phyloP scores from a whole-genome alignment of 495 filamentous ascomycete species.

The Aspergillus avenaceus region DNA sequence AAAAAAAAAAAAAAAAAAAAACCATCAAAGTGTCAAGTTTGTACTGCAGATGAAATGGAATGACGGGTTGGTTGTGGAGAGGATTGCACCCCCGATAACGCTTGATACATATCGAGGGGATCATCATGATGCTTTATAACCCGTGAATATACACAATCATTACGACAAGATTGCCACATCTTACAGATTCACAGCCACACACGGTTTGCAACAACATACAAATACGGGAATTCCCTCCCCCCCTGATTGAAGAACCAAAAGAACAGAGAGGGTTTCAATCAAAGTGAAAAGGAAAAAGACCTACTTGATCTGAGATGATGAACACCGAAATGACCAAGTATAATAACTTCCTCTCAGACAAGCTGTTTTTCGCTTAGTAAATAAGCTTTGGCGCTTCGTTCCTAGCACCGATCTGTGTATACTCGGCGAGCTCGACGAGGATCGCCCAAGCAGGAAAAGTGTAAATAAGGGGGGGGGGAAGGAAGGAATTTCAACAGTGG shows the following conservation, averaged over 20 bases:
- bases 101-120: background rate
- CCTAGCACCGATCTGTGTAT: background rate
- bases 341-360: background rate
- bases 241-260: too few species aligned
- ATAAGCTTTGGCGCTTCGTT: background rate
- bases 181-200: too few species aligned
- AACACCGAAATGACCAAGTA: background rate
- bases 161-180: background rate
- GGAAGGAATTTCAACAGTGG: background rate
- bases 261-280: background rate
- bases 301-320: background rate
- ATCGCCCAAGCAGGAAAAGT: background rate
- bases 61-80: too few species aligned
- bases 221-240: too few species aligned
- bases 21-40: background rate
- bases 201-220: too few species aligned
- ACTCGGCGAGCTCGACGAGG: background rate
- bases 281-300: background rate
- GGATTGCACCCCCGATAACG: too few species aligned
- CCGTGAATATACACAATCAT: background rate
- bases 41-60: too few species aligned
- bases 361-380: background rate
- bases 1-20: background rate
- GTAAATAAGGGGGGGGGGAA: background rate
- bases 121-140: too few species aligned